phyloP scores from a whole-genome alignment of 768 basidiomycete species.

The Boletus edulis region DNA sequence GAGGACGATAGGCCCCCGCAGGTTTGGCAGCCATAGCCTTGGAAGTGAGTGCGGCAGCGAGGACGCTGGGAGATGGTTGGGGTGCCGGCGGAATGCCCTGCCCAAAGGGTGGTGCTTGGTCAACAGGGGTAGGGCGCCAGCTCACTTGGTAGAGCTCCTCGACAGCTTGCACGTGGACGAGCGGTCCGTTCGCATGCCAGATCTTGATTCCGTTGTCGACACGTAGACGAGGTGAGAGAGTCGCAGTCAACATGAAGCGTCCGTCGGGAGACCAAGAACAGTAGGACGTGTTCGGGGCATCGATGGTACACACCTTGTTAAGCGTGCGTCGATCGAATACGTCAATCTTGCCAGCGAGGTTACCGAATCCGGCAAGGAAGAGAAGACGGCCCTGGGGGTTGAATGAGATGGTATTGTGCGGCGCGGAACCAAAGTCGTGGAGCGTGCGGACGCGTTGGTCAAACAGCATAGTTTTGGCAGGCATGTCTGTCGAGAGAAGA shows the following conservation, averaged over 20 bases:
- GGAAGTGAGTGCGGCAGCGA: slow-evolving; percentile 42
- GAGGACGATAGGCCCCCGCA: slow-evolving; percentile 89
- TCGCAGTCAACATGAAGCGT: slow-evolving; percentile 89
- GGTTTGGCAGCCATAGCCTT: slow-evolving; percentile 63
- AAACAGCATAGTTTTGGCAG: slow-evolving; percentile 89
- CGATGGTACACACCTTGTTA: slow-evolving; percentile 72
- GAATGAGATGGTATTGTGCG: slow-evolving; percentile 91
- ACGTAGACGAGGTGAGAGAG: slow-evolving; percentile 89
- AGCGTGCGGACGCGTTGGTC: slow-evolving; percentile 85
- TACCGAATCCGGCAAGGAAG: slow-evolving; percentile 93
- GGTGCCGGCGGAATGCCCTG: slow-evolving; percentile 67
- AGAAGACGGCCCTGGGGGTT: slow-evolving; percentile 91
- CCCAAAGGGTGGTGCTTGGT: slow-evolving; percentile 66
- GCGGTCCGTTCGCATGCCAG: slow-evolving; percentile 87
- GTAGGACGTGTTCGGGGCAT: slow-evolving; percentile 89
- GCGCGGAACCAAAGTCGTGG: slow-evolving; percentile 88
- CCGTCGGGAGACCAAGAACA: slow-evolving; percentile 98
- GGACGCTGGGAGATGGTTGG: slow-evolving; percentile 56
- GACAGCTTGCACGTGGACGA: slow-evolving; percentile 77
- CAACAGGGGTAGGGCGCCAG: slow-evolving; percentile 77
- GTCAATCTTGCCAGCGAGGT: slow-evolving; percentile 92
- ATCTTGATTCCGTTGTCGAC: slow-evolving; percentile 98
- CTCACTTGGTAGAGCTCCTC: slow-evolving; percentile 90
- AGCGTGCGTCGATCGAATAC: slow-evolving; percentile 87
- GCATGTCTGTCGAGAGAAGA: slow-evolving; percentile 66